Conservation (phyloP, 495 filamentous ascomycete species). For the Penicillium coprophilum region DNA sequence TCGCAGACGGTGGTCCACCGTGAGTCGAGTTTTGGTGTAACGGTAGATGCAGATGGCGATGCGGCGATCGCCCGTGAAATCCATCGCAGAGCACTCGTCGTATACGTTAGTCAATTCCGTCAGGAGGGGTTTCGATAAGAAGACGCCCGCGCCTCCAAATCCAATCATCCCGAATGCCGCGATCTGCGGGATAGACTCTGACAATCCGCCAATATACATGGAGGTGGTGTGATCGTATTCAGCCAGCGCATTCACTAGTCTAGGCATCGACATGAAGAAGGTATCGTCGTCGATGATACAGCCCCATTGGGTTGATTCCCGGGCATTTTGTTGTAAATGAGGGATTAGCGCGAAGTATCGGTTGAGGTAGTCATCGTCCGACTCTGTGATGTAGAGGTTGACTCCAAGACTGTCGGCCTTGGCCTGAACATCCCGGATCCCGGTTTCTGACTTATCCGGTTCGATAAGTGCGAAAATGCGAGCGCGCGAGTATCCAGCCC, state of each 20-base stretch:
- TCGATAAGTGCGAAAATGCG: conserved; percentile 56
- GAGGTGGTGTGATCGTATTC: conserved; percentile 47
- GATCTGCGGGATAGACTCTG: conserved; percentile 53
- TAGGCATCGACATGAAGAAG: conserved; percentile 56
- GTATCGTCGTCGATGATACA: conserved; percentile 71
- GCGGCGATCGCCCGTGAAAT: conserved; percentile 46
- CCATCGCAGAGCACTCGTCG: conserved; percentile 40
- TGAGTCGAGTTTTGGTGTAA: conserved; percentile 49
- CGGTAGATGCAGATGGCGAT: conserved; percentile 54
- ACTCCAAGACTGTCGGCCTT: conserved; percentile 49
- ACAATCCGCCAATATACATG: conserved; percentile 56
- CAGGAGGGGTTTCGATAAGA: conserved; percentile 54
- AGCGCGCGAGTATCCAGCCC: conserved; percentile 57
- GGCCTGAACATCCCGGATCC: conserved; percentile 28
- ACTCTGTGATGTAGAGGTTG: conserved; percentile 51
- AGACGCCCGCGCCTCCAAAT: conserved; percentile 61
- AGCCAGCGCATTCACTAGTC: conserved; percentile 46
- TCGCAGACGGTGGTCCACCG: conserved; percentile 52
- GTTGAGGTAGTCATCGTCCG: conserved; percentile 49
- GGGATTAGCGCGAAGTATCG: conserved; percentile 62
- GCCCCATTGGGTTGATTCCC: conserved; percentile 55
- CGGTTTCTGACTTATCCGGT: conserved; percentile 37
- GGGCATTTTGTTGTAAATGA: conserved; percentile 47
- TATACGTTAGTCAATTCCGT: conserved; percentile 36
- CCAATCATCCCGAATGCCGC: conserved; percentile 52